Percentiles rank a stretch among this genome's conserved stretches.
phyloP scores from a whole-genome alignment of 192 early-diverging fungal species.

The Glomus cerebriforme region DNA sequence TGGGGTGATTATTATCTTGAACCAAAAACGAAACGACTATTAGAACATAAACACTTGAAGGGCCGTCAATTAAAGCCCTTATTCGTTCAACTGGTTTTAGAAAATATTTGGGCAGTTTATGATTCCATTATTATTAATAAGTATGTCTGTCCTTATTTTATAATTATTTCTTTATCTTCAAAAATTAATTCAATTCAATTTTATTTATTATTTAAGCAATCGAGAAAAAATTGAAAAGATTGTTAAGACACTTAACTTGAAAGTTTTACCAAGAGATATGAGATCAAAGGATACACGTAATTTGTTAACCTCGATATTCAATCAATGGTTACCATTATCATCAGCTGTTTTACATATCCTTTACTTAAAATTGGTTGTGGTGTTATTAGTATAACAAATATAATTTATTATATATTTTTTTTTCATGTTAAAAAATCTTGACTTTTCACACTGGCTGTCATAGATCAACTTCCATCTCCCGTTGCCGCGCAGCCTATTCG shows the following conservation, averaged over 20 bases:
- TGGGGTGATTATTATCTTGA: conserved; percentile 99
- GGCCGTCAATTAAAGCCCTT: conserved; percentile 86
- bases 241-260: conserved; percentile 82
- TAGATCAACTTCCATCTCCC: conserved; percentile 90
- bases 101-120: conserved; percentile 95
- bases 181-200: not conserved
- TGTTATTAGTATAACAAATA: not conserved
- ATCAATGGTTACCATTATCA: conserved; percentile 94
- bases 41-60: conserved; percentile 83
- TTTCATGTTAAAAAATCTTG: not conserved
- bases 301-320: conserved; percentile 81
- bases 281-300: conserved; percentile 78
- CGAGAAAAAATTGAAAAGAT: conserved; percentile 94
- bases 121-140: conserved; percentile 69
- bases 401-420: too few relatives aligned
- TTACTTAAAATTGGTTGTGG: not conserved
- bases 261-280: conserved; percentile 89
- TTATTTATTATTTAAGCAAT: conserved; percentile 37
- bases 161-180: not conserved
- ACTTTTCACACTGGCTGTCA: conserved; percentile 58
- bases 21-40: conserved; percentile 88
- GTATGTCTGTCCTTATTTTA: conserved; percentile 35
- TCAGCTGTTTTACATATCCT: conserved; percentile 69
- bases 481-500: conserved; percentile 75
- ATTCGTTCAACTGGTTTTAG: conserved; percentile 95